A percentile compares a stretch with the other conserved stretches of the same genome.
phyloP scores from a whole-genome alignment of 2,329 filamentous ascomycete species.

The Trichophyton mentagrophytes region DNA sequence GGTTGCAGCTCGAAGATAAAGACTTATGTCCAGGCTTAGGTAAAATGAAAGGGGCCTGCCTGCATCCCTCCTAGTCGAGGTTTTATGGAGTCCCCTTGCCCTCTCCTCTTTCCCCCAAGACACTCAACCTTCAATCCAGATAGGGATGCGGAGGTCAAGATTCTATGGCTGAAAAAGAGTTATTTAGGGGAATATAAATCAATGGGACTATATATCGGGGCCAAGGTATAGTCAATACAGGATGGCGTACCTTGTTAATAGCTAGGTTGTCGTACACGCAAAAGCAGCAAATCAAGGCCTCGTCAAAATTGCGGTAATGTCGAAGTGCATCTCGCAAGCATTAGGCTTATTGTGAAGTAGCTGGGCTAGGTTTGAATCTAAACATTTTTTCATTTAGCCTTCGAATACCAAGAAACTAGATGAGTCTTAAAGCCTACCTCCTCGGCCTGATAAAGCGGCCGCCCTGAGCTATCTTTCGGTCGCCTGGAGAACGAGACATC shows the following conservation, averaged over 20 bases:
- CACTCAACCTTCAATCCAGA: background rate
- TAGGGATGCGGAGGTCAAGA: background rate
- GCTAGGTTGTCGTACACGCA: background rate
- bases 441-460: constrained; percentile 23
- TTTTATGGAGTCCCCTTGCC: background rate
- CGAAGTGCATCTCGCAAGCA: background rate
- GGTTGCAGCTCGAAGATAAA: background rate
- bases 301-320: background rate
- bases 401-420: background rate
- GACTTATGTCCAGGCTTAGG: background rate
- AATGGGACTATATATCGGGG: background rate
- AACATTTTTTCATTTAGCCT: background rate
- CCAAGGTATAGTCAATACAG: background rate
- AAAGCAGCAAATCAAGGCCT: background rate
- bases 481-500: constrained; percentile 63
- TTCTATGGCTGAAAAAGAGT: background rate
- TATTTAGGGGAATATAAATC: background rate
- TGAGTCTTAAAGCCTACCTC: constrained; percentile 14
- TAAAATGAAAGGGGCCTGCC: background rate
- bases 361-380: background rate
- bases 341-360: background rate
- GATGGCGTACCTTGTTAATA: background rate
- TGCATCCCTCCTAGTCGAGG: background rate
- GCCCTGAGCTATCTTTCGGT: constrained; percentile 40
- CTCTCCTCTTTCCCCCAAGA: background rate